phyloP scores from a whole-genome alignment of 306 rosid genomes.

The Corylus americana region DNA sequence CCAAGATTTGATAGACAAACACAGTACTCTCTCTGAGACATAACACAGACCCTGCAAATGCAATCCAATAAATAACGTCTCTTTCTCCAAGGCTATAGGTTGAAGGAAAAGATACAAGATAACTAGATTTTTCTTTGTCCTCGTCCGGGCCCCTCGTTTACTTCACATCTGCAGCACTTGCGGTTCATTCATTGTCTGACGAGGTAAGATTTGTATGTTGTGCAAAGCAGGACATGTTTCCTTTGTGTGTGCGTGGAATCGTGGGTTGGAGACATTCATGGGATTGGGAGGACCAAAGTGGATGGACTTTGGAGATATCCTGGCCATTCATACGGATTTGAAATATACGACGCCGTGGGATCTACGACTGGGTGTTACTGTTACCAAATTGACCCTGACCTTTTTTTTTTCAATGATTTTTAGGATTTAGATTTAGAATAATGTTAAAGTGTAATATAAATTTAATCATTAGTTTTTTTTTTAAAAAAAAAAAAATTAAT shows the following conservation, averaged over 20 bases:
- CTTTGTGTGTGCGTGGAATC: background rate
- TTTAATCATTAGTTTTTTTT: too few relatives aligned
- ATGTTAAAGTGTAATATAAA: too few relatives aligned
- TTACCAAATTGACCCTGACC: background rate
- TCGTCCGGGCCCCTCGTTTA: constrained; percentile 37
- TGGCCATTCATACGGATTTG: background rate
- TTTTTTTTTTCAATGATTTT: background rate
- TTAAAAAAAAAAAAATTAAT: too few relatives aligned
- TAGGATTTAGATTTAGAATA: too few relatives aligned
- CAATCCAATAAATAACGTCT: background rate
- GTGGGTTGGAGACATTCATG: background rate
- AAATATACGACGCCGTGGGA: background rate
- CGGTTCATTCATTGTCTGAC: background rate
- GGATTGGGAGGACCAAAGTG: background rate
- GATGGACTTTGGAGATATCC: background rate
- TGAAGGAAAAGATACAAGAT: background rate
- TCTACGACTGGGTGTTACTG: background rate
- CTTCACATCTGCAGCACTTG: background rate
- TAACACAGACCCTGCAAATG: background rate
- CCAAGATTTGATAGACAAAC: constrained; percentile 37
- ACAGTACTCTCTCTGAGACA: constrained; percentile 12
- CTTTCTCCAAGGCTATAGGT: background rate
- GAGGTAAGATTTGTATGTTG: constrained; percentile 3
- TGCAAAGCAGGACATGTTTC: background rate
- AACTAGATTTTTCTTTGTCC: constrained; percentile 7